Conservation (phyloP, 2,329 filamentous ascomycete genomes). For the Venturia asperata region DNA sequence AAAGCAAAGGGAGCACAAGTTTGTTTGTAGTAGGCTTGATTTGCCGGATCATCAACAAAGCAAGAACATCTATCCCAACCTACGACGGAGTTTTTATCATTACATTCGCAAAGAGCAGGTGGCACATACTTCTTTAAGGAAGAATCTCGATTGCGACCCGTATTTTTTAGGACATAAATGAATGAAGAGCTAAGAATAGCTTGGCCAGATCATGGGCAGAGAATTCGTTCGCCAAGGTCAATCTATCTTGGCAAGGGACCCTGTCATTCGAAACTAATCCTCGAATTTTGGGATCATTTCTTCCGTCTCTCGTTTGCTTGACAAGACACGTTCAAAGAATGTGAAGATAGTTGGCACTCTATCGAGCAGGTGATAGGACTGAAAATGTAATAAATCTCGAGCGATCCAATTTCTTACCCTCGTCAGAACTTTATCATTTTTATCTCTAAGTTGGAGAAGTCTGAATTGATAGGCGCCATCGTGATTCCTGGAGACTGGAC, state of each 20-base stretch:
- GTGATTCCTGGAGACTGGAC: too few species aligned
- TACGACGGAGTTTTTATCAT: background rate
- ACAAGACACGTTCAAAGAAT: background rate
- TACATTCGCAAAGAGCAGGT: background rate
- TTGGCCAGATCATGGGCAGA: background rate
- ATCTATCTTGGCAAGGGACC: background rate
- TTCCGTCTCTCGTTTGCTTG: background rate
- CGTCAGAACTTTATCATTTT: too few species aligned
- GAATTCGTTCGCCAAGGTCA: background rate
- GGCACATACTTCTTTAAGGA: background rate
- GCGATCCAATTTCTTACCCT: too few species aligned
- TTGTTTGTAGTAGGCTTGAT: background rate
- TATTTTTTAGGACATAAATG: background rate
- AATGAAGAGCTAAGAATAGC: constrained; percentile 6
- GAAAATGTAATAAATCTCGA: too few species aligned
- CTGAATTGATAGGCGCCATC: too few species aligned
- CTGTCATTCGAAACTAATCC: background rate
- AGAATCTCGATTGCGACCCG: background rate
- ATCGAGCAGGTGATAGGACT: background rate
- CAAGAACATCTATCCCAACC: background rate
- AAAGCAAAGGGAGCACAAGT: background rate
- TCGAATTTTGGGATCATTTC: background rate
- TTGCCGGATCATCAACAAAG: background rate
- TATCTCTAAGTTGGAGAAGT: too few species aligned
- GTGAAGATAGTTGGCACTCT: background rate